Conservation (phyloP, 345 rosid genomes). For the Limnanthes douglasii region DNA sequence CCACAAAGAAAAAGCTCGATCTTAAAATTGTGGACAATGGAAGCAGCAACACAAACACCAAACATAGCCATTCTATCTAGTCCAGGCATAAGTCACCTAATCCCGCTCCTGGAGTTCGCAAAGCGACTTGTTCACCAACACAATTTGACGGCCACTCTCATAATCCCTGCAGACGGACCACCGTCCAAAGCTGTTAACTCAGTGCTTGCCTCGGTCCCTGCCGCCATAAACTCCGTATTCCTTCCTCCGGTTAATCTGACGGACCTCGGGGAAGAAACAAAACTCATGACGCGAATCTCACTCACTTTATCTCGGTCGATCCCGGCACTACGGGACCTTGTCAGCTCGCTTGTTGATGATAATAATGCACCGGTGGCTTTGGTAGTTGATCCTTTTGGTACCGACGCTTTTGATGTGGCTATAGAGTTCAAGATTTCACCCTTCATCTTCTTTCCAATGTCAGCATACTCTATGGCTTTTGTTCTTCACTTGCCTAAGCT, state of each 20-base stretch:
- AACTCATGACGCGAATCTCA: conserved; percentile 14
- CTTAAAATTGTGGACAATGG: too few relatives aligned
- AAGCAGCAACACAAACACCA: conserved; percentile 8
- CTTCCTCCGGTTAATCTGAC: conserved; percentile 22
- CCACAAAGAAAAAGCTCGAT: too few relatives aligned
- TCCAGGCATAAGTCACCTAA: conserved; percentile 63
- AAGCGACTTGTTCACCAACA: conserved; percentile 25
- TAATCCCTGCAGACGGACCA: conserved; percentile 21
- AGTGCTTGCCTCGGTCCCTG: conserved; percentile 21
- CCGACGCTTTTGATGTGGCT: conserved; percentile 21
- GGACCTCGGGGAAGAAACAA: conserved; percentile 10
- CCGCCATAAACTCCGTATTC: conserved; percentile 14
- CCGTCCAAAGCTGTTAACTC: conserved; percentile 20
- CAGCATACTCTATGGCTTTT: conserved; percentile 18
- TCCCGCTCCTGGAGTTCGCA: conserved; percentile 48
- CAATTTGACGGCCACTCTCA: conserved; percentile 27
- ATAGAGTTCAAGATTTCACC: conserved; percentile 16
- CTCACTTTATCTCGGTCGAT: conserved; percentile 21
- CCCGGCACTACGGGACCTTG: conserved; percentile 21
- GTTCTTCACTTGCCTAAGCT: conserved; percentile 17
- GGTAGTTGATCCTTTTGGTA: conserved; percentile 28
- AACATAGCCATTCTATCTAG: conserved; percentile 41
- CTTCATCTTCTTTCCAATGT: conserved; percentile 17
- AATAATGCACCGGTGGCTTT: conserved; percentile 16
- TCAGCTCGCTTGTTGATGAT: conserved; percentile 20